Conservation (phyloP, 768 basidiomycete species). For the Tephrocybe sp. region DNA sequence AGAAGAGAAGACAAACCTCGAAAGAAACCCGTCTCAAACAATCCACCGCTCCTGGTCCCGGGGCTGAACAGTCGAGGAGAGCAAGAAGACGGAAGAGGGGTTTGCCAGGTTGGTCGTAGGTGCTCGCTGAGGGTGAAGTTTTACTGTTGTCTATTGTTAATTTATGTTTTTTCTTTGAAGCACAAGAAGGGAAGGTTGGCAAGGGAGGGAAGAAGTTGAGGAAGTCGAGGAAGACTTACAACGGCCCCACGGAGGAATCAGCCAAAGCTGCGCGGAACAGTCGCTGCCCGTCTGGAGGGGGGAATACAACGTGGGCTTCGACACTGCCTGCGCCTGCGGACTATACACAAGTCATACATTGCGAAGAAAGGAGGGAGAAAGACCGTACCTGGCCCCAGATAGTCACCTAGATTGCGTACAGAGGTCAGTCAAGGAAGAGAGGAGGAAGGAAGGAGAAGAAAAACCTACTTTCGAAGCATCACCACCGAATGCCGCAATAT, state of each 20-base stretch:
- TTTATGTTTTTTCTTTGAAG: too few species aligned
- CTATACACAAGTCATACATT: too few species aligned
- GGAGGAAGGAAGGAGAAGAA: neutral
- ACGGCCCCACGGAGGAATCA: constrained; percentile 54
- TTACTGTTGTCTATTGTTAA: constrained; percentile 40
- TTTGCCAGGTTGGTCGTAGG: constrained; percentile 52
- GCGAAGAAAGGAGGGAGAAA: too few species aligned
- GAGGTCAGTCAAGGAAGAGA: neutral
- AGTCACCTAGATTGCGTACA: constrained; percentile 37
- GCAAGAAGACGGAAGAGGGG: constrained; percentile 47
- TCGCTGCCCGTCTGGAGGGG: constrained; percentile 26
- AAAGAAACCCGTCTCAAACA: constrained; percentile 50
- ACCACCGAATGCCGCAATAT: constrained; percentile 66
- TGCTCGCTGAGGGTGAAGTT: constrained; percentile 42
- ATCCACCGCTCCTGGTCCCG: constrained; percentile 33
- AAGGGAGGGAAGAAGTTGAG: too few species aligned
- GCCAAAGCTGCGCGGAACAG: constrained; percentile 55
- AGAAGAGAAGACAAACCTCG: constrained; percentile 27
- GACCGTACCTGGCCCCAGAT: constrained; percentile 43
- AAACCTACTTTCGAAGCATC: constrained; percentile 49
- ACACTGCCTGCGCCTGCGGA: constrained; percentile 55
- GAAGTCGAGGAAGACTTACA: constrained; percentile 31
- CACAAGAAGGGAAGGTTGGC: too few species aligned
- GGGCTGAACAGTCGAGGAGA: constrained; percentile 46
- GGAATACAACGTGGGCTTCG: constrained; percentile 46